Percentiles rank a stretch among this genome's conserved stretches.
These are phyloP conservation scores for Aechmea fasciata DNA, from an alignment of 176 grass and related monocot genomes.

Conservation along the genomic window DNA sequence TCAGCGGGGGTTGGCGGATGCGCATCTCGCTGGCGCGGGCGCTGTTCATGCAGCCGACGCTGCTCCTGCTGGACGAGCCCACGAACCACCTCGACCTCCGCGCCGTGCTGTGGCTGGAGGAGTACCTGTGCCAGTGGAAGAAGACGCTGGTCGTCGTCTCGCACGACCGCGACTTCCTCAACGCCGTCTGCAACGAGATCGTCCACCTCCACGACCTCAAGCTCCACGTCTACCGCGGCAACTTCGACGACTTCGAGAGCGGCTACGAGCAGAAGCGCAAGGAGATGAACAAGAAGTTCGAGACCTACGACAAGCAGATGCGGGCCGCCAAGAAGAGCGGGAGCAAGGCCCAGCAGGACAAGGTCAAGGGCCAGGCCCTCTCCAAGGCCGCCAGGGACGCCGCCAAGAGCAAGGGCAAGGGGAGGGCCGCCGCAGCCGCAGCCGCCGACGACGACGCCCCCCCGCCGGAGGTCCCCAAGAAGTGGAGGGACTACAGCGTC, in stretches of 20 bases:
- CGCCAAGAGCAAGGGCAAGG: conserved; percentile 75
- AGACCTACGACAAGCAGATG: conserved; percentile 80
- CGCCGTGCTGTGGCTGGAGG: conserved; percentile 90
- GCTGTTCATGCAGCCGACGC: conserved; percentile 92
- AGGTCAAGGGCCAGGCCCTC: conserved; percentile 72
- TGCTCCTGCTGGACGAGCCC: conserved; percentile 81
- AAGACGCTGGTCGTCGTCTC: conserved; percentile 89
- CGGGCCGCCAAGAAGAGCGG: conserved; percentile 76
- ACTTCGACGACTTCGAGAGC: conserved; percentile 87
- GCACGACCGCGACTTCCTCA: conserved; percentile 84
- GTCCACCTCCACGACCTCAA: conserved; percentile 81
- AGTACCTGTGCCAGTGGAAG: conserved; percentile 94
- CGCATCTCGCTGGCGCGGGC: conserved; percentile 87
- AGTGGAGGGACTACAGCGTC: conserved; percentile 94
- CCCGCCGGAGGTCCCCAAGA: conserved; percentile 54
- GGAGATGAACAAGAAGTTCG: conserved; percentile 83
- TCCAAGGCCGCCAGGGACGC: conserved; percentile 70
- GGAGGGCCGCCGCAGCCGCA: conserved; percentile 51
- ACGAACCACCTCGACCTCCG: conserved; percentile 94
- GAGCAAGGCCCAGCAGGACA: conserved; percentile 80
- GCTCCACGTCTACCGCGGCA: conserved; percentile 78
- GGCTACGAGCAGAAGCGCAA: conserved; percentile 93
- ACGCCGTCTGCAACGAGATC: conserved; percentile 86
- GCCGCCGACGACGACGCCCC: conserved; percentile 46
- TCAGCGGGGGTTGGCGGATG: conserved; percentile 99